Evolutionary conservation across 108 stramenopile species (phyloP).

Genomic region (Cyclotella kingstonii): DNA sequence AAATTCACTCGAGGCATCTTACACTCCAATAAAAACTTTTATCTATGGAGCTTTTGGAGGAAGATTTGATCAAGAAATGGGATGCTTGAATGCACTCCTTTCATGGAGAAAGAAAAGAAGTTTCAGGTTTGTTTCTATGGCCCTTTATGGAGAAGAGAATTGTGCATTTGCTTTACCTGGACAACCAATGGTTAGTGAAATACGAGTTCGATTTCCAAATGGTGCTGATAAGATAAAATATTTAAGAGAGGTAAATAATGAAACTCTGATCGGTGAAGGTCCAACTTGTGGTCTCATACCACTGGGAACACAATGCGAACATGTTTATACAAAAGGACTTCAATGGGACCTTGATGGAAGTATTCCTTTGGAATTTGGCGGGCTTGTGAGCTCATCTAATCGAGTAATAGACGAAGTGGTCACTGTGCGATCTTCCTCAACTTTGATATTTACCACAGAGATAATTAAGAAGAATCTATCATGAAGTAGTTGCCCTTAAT

Average conservation of each 20-base stretch:
- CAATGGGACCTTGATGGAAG: conserved; percentile 78
- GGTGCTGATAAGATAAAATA: not conserved
- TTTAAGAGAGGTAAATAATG: not conserved
- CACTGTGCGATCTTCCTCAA: conserved; percentile 52
- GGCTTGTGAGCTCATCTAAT: conserved; percentile 84
- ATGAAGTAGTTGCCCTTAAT: too few relatives aligned
- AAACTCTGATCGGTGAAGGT: conserved; percentile 53
- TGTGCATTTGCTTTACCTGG: conserved; percentile 60
- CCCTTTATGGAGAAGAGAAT: conserved; percentile 70
- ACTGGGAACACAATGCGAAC: conserved; percentile 56
- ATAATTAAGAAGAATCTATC: conserved; percentile 20
- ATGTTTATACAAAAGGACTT: conserved; percentile 61
- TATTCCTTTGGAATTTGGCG: conserved; percentile 67
- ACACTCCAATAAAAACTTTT: conserved; percentile 22
- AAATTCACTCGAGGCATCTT: not conserved
- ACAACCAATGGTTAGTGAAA: conserved; percentile 40
- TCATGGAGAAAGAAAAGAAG: conserved; percentile 52
- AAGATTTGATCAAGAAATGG: conserved; percentile 90
- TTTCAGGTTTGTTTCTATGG: conserved; percentile 44
- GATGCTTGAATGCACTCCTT: conserved; percentile 62
- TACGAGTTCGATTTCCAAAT: conserved; percentile 47
- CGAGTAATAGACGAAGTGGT: conserved; percentile 48
- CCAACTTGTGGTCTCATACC: conserved; percentile 86
- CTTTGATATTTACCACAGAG: conserved; percentile 70
- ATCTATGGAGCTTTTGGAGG: conserved; percentile 88